Conservation (phyloP, 2,329 filamentous ascomycete genomes). For the Colletotrichum costaricense region DNA sequence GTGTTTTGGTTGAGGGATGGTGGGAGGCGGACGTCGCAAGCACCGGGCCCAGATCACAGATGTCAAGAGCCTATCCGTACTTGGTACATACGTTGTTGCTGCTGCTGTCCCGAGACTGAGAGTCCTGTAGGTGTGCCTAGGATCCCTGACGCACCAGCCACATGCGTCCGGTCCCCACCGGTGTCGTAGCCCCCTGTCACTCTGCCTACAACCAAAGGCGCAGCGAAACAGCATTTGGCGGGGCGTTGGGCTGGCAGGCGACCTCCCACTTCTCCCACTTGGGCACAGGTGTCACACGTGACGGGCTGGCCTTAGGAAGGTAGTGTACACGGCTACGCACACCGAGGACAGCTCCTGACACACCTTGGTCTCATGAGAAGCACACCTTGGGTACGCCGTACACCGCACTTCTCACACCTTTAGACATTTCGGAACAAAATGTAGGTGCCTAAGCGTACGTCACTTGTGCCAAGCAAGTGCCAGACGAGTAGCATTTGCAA, state of each 20-base stretch:
- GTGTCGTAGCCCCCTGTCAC: conserved; percentile 28
- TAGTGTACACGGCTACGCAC: background rate
- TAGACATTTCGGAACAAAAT: background rate
- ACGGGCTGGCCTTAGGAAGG: background rate
- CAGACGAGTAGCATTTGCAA: background rate
- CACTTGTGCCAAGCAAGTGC: conserved; percentile 19
- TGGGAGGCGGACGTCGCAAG: conserved; percentile 29
- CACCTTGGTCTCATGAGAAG: background rate
- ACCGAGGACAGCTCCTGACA: background rate
- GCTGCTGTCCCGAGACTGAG: background rate
- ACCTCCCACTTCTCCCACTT: background rate
- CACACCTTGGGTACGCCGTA: no score
- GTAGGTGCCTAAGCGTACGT: conserved; percentile 26
- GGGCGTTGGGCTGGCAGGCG: conserved; percentile 11
- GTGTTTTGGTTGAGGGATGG: conserved; percentile 15
- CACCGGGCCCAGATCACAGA: conserved; percentile 7
- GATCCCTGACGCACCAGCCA: conserved; percentile 35
- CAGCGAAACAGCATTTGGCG: conserved; percentile 16
- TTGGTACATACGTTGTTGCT: conserved; percentile 17
- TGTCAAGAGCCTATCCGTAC: conserved; percentile 21
- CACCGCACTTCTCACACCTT: background rate
- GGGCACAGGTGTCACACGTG: conserved; percentile 19
- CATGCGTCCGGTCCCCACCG: conserved; percentile 17
- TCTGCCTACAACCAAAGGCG: conserved; percentile 9
- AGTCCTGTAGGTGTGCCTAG: conserved; percentile 1